Evolutionary conservation across 2,329 filamentous ascomycete genomes (phyloP).

Genomic region (Cladorrhinum sp.): DNA sequence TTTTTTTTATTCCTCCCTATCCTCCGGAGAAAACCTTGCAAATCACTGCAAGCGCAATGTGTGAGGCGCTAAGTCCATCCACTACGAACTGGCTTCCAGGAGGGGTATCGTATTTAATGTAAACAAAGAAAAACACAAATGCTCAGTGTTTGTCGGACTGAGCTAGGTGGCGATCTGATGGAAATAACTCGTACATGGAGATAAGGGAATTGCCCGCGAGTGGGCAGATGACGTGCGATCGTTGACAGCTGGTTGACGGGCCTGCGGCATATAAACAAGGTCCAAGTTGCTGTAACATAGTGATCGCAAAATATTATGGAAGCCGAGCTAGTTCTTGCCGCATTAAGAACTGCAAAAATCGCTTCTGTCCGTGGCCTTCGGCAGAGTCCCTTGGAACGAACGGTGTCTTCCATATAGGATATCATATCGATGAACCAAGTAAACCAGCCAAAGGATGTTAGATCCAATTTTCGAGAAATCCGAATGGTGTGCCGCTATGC

Average conservation of each 20-base stretch:
- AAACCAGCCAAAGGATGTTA: constrained; percentile 22
- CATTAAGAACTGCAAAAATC: constrained; percentile 8
- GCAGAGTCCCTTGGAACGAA: neutral
- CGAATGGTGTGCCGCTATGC: constrained; percentile 27
- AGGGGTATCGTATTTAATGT: constrained; percentile 11
- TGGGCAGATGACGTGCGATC: constrained; percentile 19
- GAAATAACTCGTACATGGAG: constrained; percentile 15
- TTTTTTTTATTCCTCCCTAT: neutral
- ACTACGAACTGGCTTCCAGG: constrained; percentile 12
- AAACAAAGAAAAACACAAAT: constrained; percentile 18
- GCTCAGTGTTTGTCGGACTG: constrained; percentile 24
- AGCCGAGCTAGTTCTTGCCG: constrained; percentile 11
- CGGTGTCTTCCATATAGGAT: constrained; percentile 12
- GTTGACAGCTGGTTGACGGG: constrained; percentile 6
- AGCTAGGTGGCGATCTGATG: constrained; percentile 10
- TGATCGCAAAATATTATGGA: constrained; percentile 18
- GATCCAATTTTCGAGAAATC: constrained; percentile 24
- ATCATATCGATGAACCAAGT: constrained; percentile 14
- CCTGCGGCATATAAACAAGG: constrained; percentile 8
- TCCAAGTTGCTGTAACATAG: constrained; percentile 11
- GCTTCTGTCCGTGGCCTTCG: constrained; percentile 1
- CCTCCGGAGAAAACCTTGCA: constrained; percentile 12
- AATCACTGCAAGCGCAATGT: constrained; percentile 18
- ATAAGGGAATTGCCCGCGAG: constrained; percentile 15
- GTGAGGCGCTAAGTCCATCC: constrained; percentile 11